phyloP scores from a whole-genome alignment of 345 rosid species.

The Trapa bicornis region DNA sequence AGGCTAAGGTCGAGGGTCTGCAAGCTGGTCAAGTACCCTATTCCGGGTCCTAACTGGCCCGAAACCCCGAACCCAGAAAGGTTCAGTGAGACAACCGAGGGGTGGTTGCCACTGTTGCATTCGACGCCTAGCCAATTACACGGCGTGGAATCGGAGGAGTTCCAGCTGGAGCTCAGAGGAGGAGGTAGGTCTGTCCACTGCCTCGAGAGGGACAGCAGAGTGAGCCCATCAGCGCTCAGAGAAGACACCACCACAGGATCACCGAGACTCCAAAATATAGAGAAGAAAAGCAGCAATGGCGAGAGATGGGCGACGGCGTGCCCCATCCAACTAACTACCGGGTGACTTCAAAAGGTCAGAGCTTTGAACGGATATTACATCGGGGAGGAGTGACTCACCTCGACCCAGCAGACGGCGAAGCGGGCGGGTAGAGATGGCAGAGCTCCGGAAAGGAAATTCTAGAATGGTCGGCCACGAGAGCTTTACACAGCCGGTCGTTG shows the following conservation, averaged over 20 bases:
- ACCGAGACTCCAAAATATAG: not conserved
- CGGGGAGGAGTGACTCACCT: not conserved
- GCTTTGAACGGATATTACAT: not conserved
- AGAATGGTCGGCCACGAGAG: not conserved
- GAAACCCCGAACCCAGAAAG: constrained; percentile 34
- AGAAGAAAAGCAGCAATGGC: constrained; percentile 9
- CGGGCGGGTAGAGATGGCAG: not conserved
- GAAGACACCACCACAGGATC: constrained; percentile 12
- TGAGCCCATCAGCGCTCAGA: constrained; percentile 35
- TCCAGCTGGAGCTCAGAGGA: constrained; percentile 37
- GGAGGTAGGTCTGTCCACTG: constrained; percentile 35
- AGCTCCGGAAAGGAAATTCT: constrained; percentile 2
- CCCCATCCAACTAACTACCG: constrained; percentile 9
- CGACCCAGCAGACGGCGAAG: not conserved
- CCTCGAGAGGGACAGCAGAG: constrained; percentile 39
- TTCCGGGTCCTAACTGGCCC: constrained; percentile 49
- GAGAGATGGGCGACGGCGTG: constrained; percentile 4
- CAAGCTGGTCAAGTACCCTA: constrained; percentile 29
- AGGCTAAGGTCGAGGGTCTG: constrained; percentile 33
- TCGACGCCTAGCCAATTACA: constrained; percentile 53
- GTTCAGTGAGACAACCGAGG: constrained; percentile 27
- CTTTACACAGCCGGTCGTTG: not conserved
- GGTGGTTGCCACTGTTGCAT: constrained; percentile 23
- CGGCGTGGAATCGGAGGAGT: constrained; percentile 34
- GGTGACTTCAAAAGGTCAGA: not conserved